Conservation (phyloP, 805 yeast species). For the Yarrowia bubula region DNA sequence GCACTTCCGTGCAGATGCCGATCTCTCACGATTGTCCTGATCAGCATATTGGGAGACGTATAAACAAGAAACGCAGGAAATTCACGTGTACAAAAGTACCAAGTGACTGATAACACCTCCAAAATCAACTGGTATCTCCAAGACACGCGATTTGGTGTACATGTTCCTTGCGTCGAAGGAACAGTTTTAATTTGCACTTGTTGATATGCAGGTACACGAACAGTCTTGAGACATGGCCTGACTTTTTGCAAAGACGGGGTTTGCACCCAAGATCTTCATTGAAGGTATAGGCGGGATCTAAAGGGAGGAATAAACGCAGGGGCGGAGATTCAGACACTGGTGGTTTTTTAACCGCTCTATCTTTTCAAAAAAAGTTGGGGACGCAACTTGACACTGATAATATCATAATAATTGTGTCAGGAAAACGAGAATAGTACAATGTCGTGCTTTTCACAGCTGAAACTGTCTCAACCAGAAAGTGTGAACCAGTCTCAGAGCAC, state of each 20-base stretch:
- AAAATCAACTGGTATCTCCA: neutral
- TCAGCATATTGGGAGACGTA: neutral
- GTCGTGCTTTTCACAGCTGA: neutral
- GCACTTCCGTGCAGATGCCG: neutral
- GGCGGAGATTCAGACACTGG: neutral
- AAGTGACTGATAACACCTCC: neutral
- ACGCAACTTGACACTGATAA: no score
- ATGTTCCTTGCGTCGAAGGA: neutral
- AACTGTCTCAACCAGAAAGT: conserved; percentile 3
- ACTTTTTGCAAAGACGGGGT: neutral
- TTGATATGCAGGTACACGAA: neutral
- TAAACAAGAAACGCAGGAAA: neutral
- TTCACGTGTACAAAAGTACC: neutral
- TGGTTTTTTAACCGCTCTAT: neutral
- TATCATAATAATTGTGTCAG: no score
- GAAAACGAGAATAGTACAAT: no score
- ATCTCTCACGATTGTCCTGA: neutral
- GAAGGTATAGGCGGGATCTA: no score
- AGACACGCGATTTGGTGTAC: neutral
- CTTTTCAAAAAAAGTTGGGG: no score
- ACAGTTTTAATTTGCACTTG: no score
- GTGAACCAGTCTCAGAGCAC: neutral
- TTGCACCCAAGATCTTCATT: neutral
- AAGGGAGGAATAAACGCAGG: neutral
- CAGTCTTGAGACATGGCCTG: neutral